phyloP scores from a whole-genome alignment of 371 early-diverging fungal species.

The Rhizopus arrhizus region DNA sequence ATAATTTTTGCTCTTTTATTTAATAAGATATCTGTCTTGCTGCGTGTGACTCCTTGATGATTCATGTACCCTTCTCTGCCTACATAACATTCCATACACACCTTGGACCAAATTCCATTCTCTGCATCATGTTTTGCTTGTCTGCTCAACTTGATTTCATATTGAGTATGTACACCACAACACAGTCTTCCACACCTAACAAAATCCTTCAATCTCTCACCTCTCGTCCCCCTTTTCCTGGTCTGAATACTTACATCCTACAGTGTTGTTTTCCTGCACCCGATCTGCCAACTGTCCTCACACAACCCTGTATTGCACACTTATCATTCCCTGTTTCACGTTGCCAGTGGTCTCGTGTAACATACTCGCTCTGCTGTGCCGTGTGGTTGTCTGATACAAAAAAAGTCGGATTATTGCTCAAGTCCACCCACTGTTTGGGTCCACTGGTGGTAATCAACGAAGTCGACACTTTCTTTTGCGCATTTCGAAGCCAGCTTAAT shows the following conservation, averaged over 20 bases:
- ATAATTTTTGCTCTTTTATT: slow-evolving; percentile 61
- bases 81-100: slow-evolving; percentile 72
- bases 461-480: slow-evolving; percentile 49
- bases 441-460: slow-evolving; percentile 25
- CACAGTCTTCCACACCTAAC: slow-evolving; percentile 72
- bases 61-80: slow-evolving; percentile 57
- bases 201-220: background rate
- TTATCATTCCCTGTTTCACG: slow-evolving; percentile 42
- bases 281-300: slow-evolving; percentile 35
- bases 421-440: slow-evolving; percentile 36
- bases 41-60: slow-evolving; percentile 43
- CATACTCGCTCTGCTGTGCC: slow-evolving; percentile 33
- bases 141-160: slow-evolving; percentile 67
- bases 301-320: slow-evolving; percentile 51
- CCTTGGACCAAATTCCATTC: slow-evolving; percentile 74
- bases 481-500: slow-evolving; percentile 47
- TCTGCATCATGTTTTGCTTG: slow-evolving; percentile 74
- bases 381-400: slow-evolving; percentile 38
- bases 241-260: slow-evolving; percentile 27
- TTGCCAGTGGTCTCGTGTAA: slow-evolving; percentile 63
- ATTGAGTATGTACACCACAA: slow-evolving; percentile 73
- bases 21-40: slow-evolving; percentile 57
- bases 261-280: slow-evolving; percentile 55
- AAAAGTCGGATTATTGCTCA: slow-evolving; percentile 27
- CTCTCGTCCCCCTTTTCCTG: background rate